These are phyloP conservation scores for Catunica adiposa DNA, from an alignment of 2,329 filamentous ascomycete genomes.

Conservation along the genomic window DNA sequence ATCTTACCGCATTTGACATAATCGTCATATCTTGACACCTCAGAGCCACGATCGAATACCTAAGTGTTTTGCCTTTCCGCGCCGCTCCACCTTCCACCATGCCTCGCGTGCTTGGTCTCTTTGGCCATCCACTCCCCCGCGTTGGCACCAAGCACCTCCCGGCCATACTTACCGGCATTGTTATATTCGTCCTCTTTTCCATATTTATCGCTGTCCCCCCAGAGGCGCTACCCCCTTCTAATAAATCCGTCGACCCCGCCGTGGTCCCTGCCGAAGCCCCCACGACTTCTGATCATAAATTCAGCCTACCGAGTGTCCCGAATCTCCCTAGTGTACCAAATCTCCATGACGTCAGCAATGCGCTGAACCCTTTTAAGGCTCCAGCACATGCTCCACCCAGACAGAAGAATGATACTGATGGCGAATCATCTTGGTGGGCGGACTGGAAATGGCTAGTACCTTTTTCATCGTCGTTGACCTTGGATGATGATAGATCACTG, in stretches of 20 bases:
- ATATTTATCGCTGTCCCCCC: slow-evolving; percentile 29
- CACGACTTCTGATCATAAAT: slow-evolving; percentile 27
- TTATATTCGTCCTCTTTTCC: slow-evolving; percentile 36
- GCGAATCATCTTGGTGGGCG: slow-evolving; percentile 68
- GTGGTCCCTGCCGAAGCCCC: not conserved
- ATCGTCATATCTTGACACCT: too few species aligned
- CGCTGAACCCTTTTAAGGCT: slow-evolving; percentile 50
- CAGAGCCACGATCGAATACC: not conserved
- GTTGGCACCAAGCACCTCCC: slow-evolving; percentile 36
- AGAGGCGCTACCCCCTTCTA: not conserved
- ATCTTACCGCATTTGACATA: too few species aligned
- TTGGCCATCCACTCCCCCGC: slow-evolving; percentile 33
- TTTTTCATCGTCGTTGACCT: slow-evolving; percentile 63
- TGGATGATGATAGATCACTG: slow-evolving; percentile 70
- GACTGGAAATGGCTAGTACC: slow-evolving; percentile 77
- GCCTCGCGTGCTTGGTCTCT: slow-evolving; percentile 26
- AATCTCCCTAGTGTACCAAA: slow-evolving; percentile 17
- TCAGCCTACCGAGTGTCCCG: slow-evolving; percentile 33
- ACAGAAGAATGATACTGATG: slow-evolving; percentile 62
- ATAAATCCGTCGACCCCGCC: not conserved
- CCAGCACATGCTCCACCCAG: slow-evolving; percentile 55
- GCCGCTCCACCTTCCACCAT: slow-evolving; percentile 20
- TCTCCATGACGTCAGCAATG: slow-evolving; percentile 27
- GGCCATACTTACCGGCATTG: slow-evolving; percentile 33
- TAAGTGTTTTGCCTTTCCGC: not conserved